Evolutionary conservation across 2,329 filamentous ascomycete genomes (phyloP).

Genomic region (Venturia carpophila): DNA sequence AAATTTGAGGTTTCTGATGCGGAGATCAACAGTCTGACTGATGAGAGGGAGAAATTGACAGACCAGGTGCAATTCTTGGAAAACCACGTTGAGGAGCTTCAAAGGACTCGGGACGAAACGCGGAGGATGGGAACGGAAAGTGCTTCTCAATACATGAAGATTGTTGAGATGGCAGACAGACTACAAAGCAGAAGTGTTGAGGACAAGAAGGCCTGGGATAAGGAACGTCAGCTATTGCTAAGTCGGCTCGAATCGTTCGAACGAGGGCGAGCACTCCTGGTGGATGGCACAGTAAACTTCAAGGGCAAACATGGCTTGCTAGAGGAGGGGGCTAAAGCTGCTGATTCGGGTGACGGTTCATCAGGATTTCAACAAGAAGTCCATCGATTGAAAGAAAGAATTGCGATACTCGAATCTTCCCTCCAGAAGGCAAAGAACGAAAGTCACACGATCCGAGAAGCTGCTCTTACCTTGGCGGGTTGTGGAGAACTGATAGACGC

Average conservation of each 20-base stretch:
- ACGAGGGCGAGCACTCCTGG: neutral
- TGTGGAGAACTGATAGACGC: constrained; percentile 12
- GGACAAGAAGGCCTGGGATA: constrained; percentile 36
- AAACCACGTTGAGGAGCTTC: constrained; percentile 41
- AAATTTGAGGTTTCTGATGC: constrained; percentile 31
- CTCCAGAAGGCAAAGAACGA: constrained; percentile 10
- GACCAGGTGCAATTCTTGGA: constrained; percentile 42
- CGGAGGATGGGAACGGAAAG: constrained; percentile 36
- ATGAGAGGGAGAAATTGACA: constrained; percentile 43
- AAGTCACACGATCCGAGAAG: constrained; percentile 13
- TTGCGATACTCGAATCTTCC: neutral
- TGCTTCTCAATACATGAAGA: constrained; percentile 43
- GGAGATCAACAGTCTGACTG: constrained; percentile 42
- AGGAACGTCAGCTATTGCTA: constrained; percentile 32
- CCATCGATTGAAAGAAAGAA: constrained; percentile 4
- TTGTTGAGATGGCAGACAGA: constrained; percentile 42
- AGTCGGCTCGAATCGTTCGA: constrained; percentile 11
- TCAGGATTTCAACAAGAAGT: neutral
- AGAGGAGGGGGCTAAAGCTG: too few species aligned
- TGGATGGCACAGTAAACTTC: neutral
- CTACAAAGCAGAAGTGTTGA: constrained; percentile 38
- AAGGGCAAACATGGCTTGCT: neutral
- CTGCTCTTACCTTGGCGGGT: constrained; percentile 9
- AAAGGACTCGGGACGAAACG: constrained; percentile 41
- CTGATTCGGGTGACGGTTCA: neutral